phyloP scores from a whole-genome alignment of 108 stramenopile genomes.

The Asterionellopsis glacialis region DNA sequence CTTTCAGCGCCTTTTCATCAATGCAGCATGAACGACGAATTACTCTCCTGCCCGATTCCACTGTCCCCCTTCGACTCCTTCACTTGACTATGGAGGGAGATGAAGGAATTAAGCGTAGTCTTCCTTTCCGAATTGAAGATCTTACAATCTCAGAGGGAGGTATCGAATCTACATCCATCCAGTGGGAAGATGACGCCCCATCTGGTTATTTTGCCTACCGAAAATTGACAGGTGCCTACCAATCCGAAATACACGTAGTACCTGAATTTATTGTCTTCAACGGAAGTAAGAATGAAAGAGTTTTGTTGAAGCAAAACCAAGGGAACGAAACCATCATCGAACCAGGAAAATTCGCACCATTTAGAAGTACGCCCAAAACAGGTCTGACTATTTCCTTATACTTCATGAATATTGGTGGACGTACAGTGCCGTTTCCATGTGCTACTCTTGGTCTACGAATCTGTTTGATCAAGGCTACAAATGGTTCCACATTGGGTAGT shows the following conservation, averaged over 20 bases:
- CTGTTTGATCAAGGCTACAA: constrained; percentile 35
- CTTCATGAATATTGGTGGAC: constrained; percentile 38
- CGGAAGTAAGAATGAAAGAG: constrained; percentile 42
- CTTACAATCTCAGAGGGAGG: constrained; percentile 68
- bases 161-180: constrained; percentile 58
- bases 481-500: constrained; percentile 61
- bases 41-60: constrained; percentile 60
- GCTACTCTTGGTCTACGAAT: constrained; percentile 67
- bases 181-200: constrained; percentile 54
- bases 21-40: constrained; percentile 45
- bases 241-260: constrained; percentile 72
- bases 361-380: constrained; percentile 1
- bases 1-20: constrained; percentile 70
- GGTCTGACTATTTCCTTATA: constrained; percentile 17
- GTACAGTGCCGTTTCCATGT: constrained; percentile 55
- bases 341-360: constrained; percentile 20
- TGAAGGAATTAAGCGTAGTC: constrained; percentile 52
- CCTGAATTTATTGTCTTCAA: constrained; percentile 85
- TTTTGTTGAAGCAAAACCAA: constrained; percentile 23
- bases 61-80: constrained; percentile 43
- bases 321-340: constrained; percentile 28
- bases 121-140: constrained; percentile 65
- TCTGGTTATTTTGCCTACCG: constrained; percentile 80
- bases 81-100: constrained; percentile 75
- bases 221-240: constrained; percentile 48